Evolutionary conservation across 2,329 filamentous ascomycete species (phyloP), one percentile per base, ranked within the genome.

Genomic region (Diaporthe caulivora): DNA sequence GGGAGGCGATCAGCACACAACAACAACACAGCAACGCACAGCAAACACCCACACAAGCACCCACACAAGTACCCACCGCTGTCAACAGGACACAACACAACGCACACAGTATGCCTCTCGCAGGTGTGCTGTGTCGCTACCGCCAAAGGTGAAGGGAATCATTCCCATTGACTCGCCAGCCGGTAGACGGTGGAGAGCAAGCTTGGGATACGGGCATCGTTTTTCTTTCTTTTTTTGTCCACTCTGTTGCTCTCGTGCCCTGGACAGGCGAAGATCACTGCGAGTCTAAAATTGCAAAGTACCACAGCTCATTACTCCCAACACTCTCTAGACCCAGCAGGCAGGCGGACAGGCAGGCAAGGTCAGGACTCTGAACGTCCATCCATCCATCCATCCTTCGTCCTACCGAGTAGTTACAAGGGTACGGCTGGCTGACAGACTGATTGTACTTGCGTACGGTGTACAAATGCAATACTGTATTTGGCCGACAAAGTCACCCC

Each of bases 1-100:
- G 70, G 62, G 62, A 57, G 64, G 72, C 55, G 73, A 74, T 72
- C 73, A 69, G 47, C 60, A n/a, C 62, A 67, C 47, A 65, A 53
- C 47, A 67, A 37, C 44, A 53, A 10, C 37, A 37, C 44, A 53
- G 37, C 37, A 40, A 40, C 34, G 34, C 60, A 51, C 47, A 53
- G 54, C 54, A 57, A 57, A 18, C 21, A 62, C 58, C n/a, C n/a
- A n/a, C n/a, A n/a, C n/a, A n/a, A n/a, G 58, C 58, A 62, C 44
- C 31, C 57, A 62, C 29, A 53, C 37, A 40, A 10, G 7, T 10
- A 40, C 34, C 5, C 34, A 34, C 34, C 5, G 34, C 34, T 34
- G 34, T 34, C 34, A 34, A 34, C 34, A 34, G 34, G 34, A 34
- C 5, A 10, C 29, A 51, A n/a, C 42, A 49, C 31, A 58, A 29